Conservation (phyloP, 2,329 filamentous ascomycete genomes). For the Colletotrichum ledebouriae region DNA sequence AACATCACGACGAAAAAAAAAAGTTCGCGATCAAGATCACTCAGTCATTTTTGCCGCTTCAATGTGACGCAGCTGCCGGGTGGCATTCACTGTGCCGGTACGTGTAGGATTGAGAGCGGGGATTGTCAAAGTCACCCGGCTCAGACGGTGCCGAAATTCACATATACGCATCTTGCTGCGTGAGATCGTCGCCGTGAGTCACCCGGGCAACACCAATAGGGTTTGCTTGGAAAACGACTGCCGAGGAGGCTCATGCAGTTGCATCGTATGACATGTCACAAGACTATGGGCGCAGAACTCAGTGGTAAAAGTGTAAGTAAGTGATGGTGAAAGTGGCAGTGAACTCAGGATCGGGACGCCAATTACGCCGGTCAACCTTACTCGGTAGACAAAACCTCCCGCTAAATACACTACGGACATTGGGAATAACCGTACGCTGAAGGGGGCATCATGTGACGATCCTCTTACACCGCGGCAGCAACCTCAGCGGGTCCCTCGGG, state of each 20-base stretch:
- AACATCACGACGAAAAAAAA: no score
- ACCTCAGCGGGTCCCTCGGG: conserved; percentile 62
- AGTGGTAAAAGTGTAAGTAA: background rate
- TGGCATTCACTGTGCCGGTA: background rate
- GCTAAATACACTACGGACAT: background rate
- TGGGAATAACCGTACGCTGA: background rate
- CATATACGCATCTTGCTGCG: background rate
- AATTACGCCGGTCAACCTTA: background rate
- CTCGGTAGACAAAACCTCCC: background rate
- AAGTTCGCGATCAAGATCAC: background rate
- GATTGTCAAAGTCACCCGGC: background rate
- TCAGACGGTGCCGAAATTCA: background rate
- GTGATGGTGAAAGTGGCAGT: background rate
- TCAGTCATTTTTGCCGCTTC: background rate
- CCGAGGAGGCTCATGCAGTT: background rate
- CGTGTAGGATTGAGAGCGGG: background rate
- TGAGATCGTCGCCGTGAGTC: conserved; percentile 19
- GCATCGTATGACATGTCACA: background rate
- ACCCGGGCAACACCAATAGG: background rate
- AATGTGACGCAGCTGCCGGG: no score
- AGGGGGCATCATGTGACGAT: conserved; percentile 4
- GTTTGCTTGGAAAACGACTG: background rate
- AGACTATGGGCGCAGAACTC: background rate
- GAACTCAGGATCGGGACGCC: background rate
- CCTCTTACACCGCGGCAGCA: conserved; percentile 23